Conservation (phyloP, 2,329 filamentous ascomycete genomes). For the Acarospora socialis region DNA sequence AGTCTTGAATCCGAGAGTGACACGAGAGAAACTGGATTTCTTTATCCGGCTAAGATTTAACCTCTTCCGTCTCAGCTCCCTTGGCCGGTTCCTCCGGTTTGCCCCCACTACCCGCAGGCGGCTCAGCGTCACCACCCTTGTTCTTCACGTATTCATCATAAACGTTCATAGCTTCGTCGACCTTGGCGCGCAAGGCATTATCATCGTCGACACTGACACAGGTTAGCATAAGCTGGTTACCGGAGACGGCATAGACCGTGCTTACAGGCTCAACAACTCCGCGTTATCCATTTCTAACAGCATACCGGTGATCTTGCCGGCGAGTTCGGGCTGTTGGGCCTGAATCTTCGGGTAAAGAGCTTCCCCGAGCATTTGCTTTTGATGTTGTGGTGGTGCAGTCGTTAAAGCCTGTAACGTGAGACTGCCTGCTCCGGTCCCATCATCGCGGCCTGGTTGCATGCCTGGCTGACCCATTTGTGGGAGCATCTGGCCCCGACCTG, state of each 20-base stretch:
- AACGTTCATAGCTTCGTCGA: slow-evolving; percentile 90
- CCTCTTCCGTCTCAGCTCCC: slow-evolving; percentile 28
- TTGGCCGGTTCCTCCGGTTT: slow-evolving; percentile 24
- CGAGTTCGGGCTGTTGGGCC: slow-evolving; percentile 82
- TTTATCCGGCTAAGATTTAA: slow-evolving; percentile 29
- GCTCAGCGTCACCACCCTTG: slow-evolving; percentile 38
- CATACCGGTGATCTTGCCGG: slow-evolving; percentile 99
- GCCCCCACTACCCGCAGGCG: background rate
- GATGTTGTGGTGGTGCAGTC: slow-evolving; percentile 51
- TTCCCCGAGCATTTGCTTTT: slow-evolving; percentile 98
- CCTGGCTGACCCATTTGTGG: slow-evolving; percentile 16
- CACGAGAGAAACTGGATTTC: too few relatives aligned
- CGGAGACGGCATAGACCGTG: slow-evolving; percentile 4
- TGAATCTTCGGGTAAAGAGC: slow-evolving; percentile 98
- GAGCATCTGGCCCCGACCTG: slow-evolving; percentile 26
- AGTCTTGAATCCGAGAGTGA: too few relatives aligned
- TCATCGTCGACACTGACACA: slow-evolving; percentile 69
- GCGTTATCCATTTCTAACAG: slow-evolving; percentile 97
- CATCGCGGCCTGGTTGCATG: slow-evolving; percentile 17
- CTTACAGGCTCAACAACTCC: slow-evolving; percentile 91
- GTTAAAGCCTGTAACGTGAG: slow-evolving; percentile 39
- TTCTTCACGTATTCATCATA: slow-evolving; percentile 98
- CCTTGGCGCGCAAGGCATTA: slow-evolving; percentile 77
- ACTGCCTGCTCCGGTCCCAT: slow-evolving; percentile 19
- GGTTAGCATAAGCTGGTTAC: slow-evolving; percentile 23